Evolutionary conservation across 1,139 yeast genomes (phyloP).

Genomic region (Candida albicans): DNA sequence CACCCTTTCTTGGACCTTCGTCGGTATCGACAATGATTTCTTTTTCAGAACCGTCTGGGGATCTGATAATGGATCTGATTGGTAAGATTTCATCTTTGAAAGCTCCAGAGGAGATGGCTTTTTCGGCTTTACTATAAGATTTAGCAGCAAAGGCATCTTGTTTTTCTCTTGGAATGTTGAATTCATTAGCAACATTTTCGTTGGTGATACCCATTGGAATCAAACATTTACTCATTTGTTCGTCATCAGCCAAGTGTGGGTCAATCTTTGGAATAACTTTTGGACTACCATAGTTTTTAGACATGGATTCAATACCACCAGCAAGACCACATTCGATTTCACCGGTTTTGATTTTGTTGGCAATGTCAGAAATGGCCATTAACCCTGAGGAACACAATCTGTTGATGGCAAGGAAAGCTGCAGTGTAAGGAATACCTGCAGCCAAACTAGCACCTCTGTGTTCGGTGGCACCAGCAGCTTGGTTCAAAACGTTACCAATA

Average conservation of each 20-base stretch:
- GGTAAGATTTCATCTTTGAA: slow-evolving; percentile 89
- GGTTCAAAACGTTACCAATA: slow-evolving; percentile 85
- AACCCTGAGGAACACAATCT: slow-evolving; percentile 95
- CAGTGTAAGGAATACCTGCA: slow-evolving; percentile 51
- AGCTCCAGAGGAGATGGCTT: slow-evolving; percentile 66
- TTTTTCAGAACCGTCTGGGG: slow-evolving; percentile 48
- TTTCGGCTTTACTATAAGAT: slow-evolving; percentile 81
- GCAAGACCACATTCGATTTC: slow-evolving; percentile 92
- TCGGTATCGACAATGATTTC: slow-evolving; percentile 62
- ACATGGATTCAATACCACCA: slow-evolving; percentile 92
- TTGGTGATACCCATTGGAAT: slow-evolving; percentile 79
- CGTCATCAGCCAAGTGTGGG: slow-evolving; percentile 33
- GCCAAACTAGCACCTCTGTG: slow-evolving; percentile 74
- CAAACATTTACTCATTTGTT: slow-evolving; percentile 34
- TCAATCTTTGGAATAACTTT: slow-evolving; percentile 66
- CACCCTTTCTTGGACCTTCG: slow-evolving; percentile 90
- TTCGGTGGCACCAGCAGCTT: slow-evolving; percentile 91
- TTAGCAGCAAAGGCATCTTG: slow-evolving; percentile 88
- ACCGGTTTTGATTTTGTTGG: slow-evolving; percentile 82
- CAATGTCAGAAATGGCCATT: slow-evolving; percentile 86
- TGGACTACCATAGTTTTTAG: slow-evolving; percentile 80
- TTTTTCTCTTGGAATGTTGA: slow-evolving; percentile 59
- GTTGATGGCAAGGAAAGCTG: slow-evolving; percentile 81
- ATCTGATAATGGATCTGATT: slow-evolving; percentile 53
- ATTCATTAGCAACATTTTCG: slow-evolving; percentile 47